These are phyloP conservation scores for Nemania sp. DNA, from an alignment of 2,329 filamentous ascomycete genomes.

Conservation along the genomic window DNA sequence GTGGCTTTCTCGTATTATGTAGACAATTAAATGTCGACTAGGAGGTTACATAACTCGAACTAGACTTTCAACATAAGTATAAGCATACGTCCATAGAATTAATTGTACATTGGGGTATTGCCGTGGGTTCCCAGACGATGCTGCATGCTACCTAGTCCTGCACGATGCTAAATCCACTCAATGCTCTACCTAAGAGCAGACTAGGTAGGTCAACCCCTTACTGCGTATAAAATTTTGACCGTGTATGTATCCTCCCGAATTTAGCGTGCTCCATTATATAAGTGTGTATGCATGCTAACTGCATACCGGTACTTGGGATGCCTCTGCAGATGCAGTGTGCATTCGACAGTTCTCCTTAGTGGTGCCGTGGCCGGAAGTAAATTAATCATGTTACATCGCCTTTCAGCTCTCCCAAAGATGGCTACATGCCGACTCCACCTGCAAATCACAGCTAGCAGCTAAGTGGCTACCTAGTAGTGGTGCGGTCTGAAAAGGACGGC, in stretches of 20 bases:
- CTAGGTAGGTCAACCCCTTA: not conserved
- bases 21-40: not conserved
- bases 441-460: not conserved
- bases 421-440: not conserved
- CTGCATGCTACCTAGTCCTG: not conserved
- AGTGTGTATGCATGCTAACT: not conserved
- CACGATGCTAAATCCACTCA: conserved; percentile 1
- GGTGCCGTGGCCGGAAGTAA: conserved; percentile 27
- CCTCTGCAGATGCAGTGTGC: conserved; percentile 7
- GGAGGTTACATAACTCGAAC: not conserved
- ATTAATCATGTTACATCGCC: conserved; percentile 27
- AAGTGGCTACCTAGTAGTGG: not conserved
- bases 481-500: not conserved
- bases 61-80: not conserved
- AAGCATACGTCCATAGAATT: not conserved
- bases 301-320: not conserved
- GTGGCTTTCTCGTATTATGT: not conserved
- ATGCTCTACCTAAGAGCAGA: not conserved
- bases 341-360: conserved; percentile 24
- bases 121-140: not conserved
- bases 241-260: not conserved
- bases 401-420: conserved; percentile 31
- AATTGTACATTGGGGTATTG: not conserved
- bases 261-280: not conserved
- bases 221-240: not conserved